Evolutionary conservation across 441 rosid genomes (phyloP).

Genomic region (Croton laevigatus): DNA sequence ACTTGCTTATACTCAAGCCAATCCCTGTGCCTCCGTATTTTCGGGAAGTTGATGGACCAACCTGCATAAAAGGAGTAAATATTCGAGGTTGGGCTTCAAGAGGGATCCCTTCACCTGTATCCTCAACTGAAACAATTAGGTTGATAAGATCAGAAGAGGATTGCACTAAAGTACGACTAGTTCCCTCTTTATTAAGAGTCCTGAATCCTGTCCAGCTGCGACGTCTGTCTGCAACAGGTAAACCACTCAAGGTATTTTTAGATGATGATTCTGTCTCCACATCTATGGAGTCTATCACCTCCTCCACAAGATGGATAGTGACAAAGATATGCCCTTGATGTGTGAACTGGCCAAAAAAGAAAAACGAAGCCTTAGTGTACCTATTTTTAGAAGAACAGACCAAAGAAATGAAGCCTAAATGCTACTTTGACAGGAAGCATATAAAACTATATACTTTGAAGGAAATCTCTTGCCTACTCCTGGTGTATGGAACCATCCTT

Average conservation of each 20-base stretch:
- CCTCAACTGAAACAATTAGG: conserved; percentile 84
- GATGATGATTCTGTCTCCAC: conserved; percentile 52
- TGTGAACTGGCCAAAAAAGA: conserved; percentile 56
- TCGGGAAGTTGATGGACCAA: conserved; percentile 79
- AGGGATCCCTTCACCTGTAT: conserved; percentile 93
- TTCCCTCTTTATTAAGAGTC: conserved; percentile 47
- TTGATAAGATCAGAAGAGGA: conserved; percentile 46
- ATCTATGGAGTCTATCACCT: conserved; percentile 47
- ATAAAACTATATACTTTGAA: neutral
- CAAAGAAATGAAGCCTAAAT: neutral
- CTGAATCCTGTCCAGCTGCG: conserved; percentile 68
- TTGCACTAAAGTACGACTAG: conserved; percentile 21
- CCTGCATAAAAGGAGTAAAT: conserved; percentile 93
- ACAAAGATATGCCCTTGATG: conserved; percentile 87
- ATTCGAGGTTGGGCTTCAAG: conserved; percentile 81
- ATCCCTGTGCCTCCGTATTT: conserved; percentile 94
- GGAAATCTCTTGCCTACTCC: too few relatives aligned
- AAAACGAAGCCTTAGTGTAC: neutral
- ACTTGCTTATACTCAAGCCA: conserved; percentile 95
- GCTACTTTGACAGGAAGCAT: neutral
- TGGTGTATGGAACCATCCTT: too few relatives aligned
- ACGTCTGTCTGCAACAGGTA: conserved; percentile 66
- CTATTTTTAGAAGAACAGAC: conserved; percentile 35
- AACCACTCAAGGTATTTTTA: conserved; percentile 72
- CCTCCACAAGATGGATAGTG: conserved; percentile 81